A percentile compares a stretch with the other conserved stretches of the same genome.
Evolutionary conservation across 2,329 filamentous ascomycete species (phyloP).

Genomic region (Fusarium fujikuroi): DNA sequence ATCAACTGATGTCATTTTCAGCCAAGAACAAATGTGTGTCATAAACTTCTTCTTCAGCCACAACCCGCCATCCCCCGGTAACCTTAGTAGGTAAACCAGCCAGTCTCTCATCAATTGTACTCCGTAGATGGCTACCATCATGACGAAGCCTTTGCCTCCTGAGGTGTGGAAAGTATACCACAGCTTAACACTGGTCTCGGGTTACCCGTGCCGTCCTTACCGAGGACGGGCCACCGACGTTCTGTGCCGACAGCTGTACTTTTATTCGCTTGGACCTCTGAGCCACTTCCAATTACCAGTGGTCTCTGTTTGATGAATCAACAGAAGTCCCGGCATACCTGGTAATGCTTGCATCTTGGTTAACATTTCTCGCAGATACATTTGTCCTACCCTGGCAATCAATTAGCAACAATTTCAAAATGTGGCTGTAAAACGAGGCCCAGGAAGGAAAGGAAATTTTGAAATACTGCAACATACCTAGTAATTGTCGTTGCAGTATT

Average conservation of each 20-base stretch:
- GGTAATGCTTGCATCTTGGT: background rate
- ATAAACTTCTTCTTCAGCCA: conserved; percentile 1
- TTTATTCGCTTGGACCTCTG: background rate
- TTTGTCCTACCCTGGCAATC: background rate
- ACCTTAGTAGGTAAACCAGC: background rate
- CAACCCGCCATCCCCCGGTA: background rate
- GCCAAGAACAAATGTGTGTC: background rate
- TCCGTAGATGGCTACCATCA: background rate
- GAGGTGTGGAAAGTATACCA: background rate
- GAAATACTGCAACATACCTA: background rate
- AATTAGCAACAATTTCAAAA: background rate
- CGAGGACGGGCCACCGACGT: background rate
- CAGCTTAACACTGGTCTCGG: background rate
- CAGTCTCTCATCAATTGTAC: background rate
- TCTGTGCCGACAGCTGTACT: background rate
- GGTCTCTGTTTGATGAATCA: background rate
- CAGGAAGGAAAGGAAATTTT: background rate
- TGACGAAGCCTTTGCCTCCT: background rate
- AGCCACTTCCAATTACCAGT: background rate
- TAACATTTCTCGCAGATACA: background rate
- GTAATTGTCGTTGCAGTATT: background rate
- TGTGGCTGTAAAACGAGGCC: background rate
- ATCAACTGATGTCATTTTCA: conserved; percentile 12
- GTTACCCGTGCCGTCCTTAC: background rate
- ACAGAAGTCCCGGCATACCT: background rate